Evolutionary conservation across 2,329 filamentous ascomycete genomes (phyloP), one percentile per base, ranked within the genome.

Genomic region (Fusarium mundagurra): DNA sequence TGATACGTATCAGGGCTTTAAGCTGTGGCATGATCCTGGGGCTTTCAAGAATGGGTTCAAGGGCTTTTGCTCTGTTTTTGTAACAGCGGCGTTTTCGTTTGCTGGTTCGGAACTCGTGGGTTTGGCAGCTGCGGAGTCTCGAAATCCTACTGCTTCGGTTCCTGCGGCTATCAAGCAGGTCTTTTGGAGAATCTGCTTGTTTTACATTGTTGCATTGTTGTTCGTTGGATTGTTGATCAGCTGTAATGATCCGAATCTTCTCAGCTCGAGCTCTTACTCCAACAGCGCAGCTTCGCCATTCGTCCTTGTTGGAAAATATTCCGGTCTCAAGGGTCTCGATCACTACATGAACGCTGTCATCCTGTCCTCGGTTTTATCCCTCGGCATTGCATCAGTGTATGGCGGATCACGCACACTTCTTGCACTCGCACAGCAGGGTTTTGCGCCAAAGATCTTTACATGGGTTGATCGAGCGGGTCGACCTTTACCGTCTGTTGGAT

Each of bases 141-240:
- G 81, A 12, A 92, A 93, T 77, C 92, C 92, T 3, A 87, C 90
- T 64, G 90, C 92, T 79, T 89, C 91, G 0, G 87, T 97, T 2
- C 94, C 94, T 2, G 91, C 90, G n/a, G 94, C 94, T 4, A 90
- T 95, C 78, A 95, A 95, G 84, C 93, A 95, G 81, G 92, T 87
- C 13, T 87, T 87, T 73, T 87, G 85, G 86, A 83, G 86, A 79
- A 86, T 87, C 66, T 85, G 84, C 24, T 76, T 87, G 44, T 87
- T 88, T 74, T 88, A 87, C 71, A 80, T 88, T 45, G 77, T 88
- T 5, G 85, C 85, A n/a, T 80, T 88, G 20, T 83, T 85, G 68
- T 85, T 86, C 47, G 81, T 87, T 57, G 86, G 86, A 29, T 81
- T 88, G 14, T 79, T 87, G 13, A 80, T 87, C 64, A 80, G 82